Evolutionary conservation across 179 eudicot species (phyloP), one percentile per base, ranked within the genome.

Genomic region (Actinidia arguta): DNA sequence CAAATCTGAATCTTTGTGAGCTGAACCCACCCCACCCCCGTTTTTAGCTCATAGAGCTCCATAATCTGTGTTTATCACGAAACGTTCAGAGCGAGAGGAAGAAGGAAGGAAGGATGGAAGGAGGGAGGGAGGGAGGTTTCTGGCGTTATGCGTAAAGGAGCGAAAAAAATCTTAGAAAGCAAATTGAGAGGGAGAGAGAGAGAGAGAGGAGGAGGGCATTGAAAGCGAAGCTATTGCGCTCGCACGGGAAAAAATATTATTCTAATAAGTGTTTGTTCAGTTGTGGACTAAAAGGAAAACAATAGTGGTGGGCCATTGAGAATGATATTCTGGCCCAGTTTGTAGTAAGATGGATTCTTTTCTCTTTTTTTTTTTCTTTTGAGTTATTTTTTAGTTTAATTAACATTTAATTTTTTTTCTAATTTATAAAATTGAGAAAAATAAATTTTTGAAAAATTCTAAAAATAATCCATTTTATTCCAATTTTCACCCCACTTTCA

Each of bases 1-100:
- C 12, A 87, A 84, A 20, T 79, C 79, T 25, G 76, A 55, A 52
- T 72, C 55, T 31, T 58, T 82, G 52, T 78, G 82, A 22, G 75
- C 52, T 56, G 91, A 88, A 82, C 61, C 46, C 66, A 27, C 20
- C 64, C 12, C 75, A 31, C 44, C 46, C 0, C 61, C 16, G 8
- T 73, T 5, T 22, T 73, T 59, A 73, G n/a, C n/a, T 74, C n/a
- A 42, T 56, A 70, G 69, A 24, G 68, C 64, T 20, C 17, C 27
- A 66, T 58, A 80, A 25, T 42, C 79, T 58, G 27, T 31, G 9
- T 55, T 31, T 31, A 5, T 17, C 79, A 56, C 66, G 10, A 36
- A 20, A 75, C 69, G 22, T n/a, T n/a, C 31, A 17, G 5, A 24
- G 39, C 44, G 22, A 44, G 54, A 36, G 50, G 5, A 17, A 54